These are phyloP conservation scores for Teratosphaeriaceae sp. DNA, from an alignment of 2,329 filamentous ascomycete species.

Conservation along the genomic window DNA sequence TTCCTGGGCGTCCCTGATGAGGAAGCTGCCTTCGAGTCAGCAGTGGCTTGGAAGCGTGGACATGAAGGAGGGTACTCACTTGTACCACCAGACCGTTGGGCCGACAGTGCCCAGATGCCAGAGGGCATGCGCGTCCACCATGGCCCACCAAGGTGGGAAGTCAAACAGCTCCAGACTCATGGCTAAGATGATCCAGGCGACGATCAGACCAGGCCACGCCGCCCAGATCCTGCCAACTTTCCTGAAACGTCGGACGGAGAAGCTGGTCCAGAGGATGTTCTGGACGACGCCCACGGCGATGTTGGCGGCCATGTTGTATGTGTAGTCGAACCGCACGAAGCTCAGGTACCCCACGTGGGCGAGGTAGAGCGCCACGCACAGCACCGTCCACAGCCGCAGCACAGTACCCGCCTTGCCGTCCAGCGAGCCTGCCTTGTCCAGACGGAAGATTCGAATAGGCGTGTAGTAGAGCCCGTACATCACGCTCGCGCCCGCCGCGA, in stretches of 20 bases:
- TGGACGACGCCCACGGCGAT: slow-evolving; percentile 72
- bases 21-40: slow-evolving; percentile 54
- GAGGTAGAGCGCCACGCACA: slow-evolving; percentile 66
- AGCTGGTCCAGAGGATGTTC: slow-evolving; percentile 80
- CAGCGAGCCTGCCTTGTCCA: slow-evolving; percentile 52
- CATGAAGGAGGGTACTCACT: too few species aligned
- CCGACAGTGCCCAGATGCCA: slow-evolving; percentile 94
- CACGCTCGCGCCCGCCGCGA: slow-evolving; percentile 82
- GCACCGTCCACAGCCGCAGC: slow-evolving; percentile 65
- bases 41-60: too few species aligned
- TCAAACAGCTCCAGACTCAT: slow-evolving; percentile 97
- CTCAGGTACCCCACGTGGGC: slow-evolving; percentile 78
- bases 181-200: slow-evolving; percentile 82
- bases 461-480: slow-evolving; percentile 88
- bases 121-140: slow-evolving; percentile 86
- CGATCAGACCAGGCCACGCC: slow-evolving; percentile 81
- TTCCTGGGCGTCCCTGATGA: slow-evolving; percentile 77
- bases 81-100: slow-evolving; percentile 88
- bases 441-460: slow-evolving; percentile 71
- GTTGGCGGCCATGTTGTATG: slow-evolving; percentile 97
- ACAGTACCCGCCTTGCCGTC: slow-evolving; percentile 34
- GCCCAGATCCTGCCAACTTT: slow-evolving; percentile 71
- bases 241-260: slow-evolving; percentile 68
- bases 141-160: slow-evolving; percentile 76
- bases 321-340: slow-evolving; percentile 86